A percentile compares a stretch with the other conserved stretches of the same genome.
Conservation (phyloP, 495 filamentous ascomycete species). For the Jackrogersella minutella region DNA sequence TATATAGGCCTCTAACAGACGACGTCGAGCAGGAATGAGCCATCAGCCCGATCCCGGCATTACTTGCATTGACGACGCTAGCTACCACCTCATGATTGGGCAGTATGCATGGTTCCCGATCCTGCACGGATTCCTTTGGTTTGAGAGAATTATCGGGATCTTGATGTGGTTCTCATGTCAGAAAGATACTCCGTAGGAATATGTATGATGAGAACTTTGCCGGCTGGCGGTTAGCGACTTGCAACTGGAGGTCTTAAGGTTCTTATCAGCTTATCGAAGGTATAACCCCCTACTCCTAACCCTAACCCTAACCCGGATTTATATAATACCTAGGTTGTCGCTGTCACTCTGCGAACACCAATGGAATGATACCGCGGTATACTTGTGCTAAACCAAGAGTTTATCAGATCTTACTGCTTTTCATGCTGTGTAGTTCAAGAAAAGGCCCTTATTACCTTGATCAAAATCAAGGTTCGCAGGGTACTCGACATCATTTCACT, state of each 20-base stretch:
- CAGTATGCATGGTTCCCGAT: neutral
- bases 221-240: neutral
- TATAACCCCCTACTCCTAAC: neutral
- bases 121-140: neutral
- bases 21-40: neutral
- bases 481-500: neutral
- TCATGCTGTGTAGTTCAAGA: too few species aligned
- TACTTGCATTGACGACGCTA: neutral
- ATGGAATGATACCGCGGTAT: too few species aligned
- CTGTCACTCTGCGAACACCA: too few species aligned
- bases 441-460: too few species aligned
- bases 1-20: too few species aligned
- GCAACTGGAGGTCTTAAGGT: neutral
- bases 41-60: slow-evolving; percentile 3
- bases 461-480: too few species aligned
- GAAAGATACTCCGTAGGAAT: neutral
- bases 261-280: slow-evolving; percentile 2
- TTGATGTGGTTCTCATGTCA: neutral
- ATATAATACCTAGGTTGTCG: too few species aligned
- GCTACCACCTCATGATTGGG: neutral
- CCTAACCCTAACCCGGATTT: neutral
- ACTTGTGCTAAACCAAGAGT: too few species aligned
- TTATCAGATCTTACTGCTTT: too few species aligned
- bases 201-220: neutral
- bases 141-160: neutral